phyloP scores from a whole-genome alignment of 2,329 filamentous ascomycete species.

The Aspergillus proliferans region DNA sequence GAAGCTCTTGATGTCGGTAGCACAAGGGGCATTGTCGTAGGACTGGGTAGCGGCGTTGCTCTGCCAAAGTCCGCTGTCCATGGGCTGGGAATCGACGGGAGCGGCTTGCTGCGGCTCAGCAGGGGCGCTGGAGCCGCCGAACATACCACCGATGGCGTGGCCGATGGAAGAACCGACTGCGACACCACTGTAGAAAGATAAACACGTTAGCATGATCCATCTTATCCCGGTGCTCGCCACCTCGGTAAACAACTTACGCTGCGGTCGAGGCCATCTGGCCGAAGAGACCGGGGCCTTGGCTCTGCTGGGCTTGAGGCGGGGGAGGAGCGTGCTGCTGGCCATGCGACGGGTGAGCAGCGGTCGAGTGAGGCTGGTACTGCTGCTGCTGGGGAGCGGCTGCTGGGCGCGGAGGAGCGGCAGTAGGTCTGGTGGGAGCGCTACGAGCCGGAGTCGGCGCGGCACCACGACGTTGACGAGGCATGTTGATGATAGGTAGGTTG shows the following conservation, averaged over 20 bases:
- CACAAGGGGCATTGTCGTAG: conserved; percentile 59
- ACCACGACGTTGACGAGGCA: conserved; percentile 73
- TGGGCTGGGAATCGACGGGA: conserved; percentile 49
- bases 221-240: background rate
- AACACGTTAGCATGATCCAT: conserved; percentile 1
- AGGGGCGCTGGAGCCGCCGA: conserved; percentile 64
- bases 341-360: conserved; percentile 49
- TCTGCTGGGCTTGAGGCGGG: conserved; percentile 39
- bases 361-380: conserved; percentile 64
- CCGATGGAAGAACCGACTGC: conserved; percentile 93
- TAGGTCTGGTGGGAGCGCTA: conserved; percentile 61
- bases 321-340: conserved; percentile 46
- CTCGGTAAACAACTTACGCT: conserved; percentile 64
- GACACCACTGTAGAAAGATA: conserved; percentile 64
- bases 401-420: conserved; percentile 53
- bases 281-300: conserved; percentile 75
- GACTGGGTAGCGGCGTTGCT: conserved; percentile 44
- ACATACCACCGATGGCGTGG: conserved; percentile 86
- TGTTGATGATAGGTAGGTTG: conserved; percentile 37
- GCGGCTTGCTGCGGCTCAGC: conserved; percentile 48
- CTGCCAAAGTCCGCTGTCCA: conserved; percentile 43
- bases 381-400: conserved; percentile 51
- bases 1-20: conserved; percentile 74
- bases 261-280: conserved; percentile 97
- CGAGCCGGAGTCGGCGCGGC: conserved; percentile 46